Percentiles rank a stretch among this genome's conserved stretches.
These are phyloP conservation scores for Nyctanthes arbortristis DNA, from an alignment of 257 asterid species.

Conservation along the genomic window DNA sequence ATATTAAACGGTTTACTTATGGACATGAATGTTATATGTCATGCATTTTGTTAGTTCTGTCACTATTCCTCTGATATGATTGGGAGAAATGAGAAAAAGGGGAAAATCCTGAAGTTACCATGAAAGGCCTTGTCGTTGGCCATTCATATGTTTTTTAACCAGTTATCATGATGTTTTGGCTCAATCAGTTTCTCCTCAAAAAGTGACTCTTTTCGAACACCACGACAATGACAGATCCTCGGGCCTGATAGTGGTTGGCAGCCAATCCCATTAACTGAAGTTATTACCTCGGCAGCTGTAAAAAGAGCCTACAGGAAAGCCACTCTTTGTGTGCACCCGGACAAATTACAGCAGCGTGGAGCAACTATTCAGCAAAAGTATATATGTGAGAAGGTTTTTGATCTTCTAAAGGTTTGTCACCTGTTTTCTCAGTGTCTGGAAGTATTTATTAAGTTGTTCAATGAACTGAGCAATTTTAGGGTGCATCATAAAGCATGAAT, in stretches of 20 bases:
- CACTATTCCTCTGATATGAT: neutral
- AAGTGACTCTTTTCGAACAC: neutral
- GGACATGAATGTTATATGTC: neutral
- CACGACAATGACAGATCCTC: slow-evolving; percentile 66
- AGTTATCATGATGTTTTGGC: neutral
- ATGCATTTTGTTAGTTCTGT: neutral
- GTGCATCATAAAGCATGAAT: neutral
- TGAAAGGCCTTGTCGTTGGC: neutral
- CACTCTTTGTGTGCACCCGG: slow-evolving; percentile 93
- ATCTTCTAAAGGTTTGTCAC: slow-evolving; percentile 79
- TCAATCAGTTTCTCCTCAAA: neutral
- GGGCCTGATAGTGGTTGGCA: slow-evolving; percentile 95
- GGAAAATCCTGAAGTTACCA: neutral
- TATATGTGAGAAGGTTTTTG: slow-evolving; percentile 93
- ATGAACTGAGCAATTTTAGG: neutral
- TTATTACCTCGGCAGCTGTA: slow-evolving; percentile 81
- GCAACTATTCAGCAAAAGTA: slow-evolving; percentile 91
- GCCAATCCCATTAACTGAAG: slow-evolving; percentile 85
- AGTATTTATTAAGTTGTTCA: slow-evolving; percentile 1
- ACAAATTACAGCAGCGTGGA: slow-evolving; percentile 95
- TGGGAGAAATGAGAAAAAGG: neutral
- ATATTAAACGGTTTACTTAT: slow-evolving; percentile 5
- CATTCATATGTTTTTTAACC: neutral
- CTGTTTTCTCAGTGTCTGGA: slow-evolving; percentile 15
- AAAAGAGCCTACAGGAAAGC: slow-evolving; percentile 92